Base-by-base conservation (phyloP, 2,329 filamentous ascomycete genomes). In the Aureobasidium lini region DNA sequence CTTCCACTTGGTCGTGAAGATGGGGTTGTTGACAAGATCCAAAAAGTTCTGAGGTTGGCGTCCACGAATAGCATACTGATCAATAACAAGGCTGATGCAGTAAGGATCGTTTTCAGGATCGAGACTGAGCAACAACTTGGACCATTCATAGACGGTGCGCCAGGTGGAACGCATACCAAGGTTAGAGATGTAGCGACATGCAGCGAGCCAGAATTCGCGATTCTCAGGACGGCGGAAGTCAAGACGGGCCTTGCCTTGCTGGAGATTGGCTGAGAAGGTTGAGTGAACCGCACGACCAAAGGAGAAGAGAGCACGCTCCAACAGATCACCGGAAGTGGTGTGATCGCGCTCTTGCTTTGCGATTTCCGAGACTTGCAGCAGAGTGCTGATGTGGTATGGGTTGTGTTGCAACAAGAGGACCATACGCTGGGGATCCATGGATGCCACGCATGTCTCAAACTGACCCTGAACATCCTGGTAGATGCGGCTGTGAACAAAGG, bases 341-440 rank as follows among this genome's bases (percentile, higher is more conserved):
- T 91, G 87, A 69, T 97, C 94, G 57, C 90, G 85, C 69, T 96
- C 90, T 65, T 96, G 89, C 70, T 94, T 93, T 11, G 91, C 91
- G 52, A 97, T 88, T 70, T 90, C 90, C 62, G 90, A 95, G 31
- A 95, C 91, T 70, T 96, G 92, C 23, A 97, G 84, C n/a, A 97
- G 81, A 2, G 90, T 92, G 1, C 90, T 94, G 65, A 97, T 87
- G 70, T 97, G 92, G 71, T 96, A 97, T 3, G 93, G 89, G 66
- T 90, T 85, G 65, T 80, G 78, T 62, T 84, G 81, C 2, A 97
- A 78, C 54, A 94, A 82, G 37, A 85, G 77, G 43, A 97, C 85
- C 75, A 99, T 83, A 58, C 86, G 81, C 73, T 95, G 87, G 4
- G 90, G 90, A 67, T 96, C 89, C 80, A 94, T 89, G 1, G 81